Evolutionary conservation across 1,139 yeast genomes (phyloP).

Genomic region (Blastobotrys raffinosifermentans): DNA sequence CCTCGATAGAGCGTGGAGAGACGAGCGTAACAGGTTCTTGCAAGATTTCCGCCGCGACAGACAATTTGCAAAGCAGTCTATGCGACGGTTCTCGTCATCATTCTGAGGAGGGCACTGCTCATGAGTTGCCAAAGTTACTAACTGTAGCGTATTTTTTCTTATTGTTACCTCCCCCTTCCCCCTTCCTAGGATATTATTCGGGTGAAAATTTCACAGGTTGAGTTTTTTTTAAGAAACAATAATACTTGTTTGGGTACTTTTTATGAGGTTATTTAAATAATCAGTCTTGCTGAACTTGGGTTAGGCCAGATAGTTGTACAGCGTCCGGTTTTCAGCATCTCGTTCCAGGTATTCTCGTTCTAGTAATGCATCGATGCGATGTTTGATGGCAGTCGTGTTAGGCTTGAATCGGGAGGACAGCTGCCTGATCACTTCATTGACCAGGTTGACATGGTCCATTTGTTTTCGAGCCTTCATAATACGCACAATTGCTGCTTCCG

Average conservation of each 20-base stretch:
- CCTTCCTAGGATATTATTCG: too few relatives aligned
- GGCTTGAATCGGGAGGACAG: constrained; percentile 64
- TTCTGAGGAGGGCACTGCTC: neutral
- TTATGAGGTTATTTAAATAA: too few relatives aligned
- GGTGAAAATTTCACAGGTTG: too few relatives aligned
- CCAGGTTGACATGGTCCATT: constrained; percentile 56
- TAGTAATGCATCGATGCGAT: constrained; percentile 70
- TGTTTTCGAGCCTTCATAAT: constrained; percentile 71
- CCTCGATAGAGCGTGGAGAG: constrained; percentile 24
- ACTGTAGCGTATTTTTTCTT: neutral
- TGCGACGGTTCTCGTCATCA: constrained; percentile 11
- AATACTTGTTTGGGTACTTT: too few relatives aligned
- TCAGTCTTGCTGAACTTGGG: neutral
- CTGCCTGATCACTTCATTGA: constrained; percentile 60
- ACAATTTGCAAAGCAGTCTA: constrained; percentile 19
- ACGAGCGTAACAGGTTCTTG: constrained; percentile 23
- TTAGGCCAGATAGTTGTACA: constrained; percentile 68
- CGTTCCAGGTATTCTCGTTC: constrained; percentile 81
- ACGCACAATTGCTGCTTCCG: constrained; percentile 86
- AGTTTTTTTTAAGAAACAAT: too few relatives aligned
- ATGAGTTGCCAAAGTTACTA: neutral
- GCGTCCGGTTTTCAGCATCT: constrained; percentile 52
- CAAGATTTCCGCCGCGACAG: constrained; percentile 27
- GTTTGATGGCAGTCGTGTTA: constrained; percentile 61
- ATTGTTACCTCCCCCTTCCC: too few relatives aligned